Percentiles rank a stretch among this genome's conserved stretches.
Conservation (phyloP, 169 alveolate species). For the Cyclospora cayetanensis region DNA sequence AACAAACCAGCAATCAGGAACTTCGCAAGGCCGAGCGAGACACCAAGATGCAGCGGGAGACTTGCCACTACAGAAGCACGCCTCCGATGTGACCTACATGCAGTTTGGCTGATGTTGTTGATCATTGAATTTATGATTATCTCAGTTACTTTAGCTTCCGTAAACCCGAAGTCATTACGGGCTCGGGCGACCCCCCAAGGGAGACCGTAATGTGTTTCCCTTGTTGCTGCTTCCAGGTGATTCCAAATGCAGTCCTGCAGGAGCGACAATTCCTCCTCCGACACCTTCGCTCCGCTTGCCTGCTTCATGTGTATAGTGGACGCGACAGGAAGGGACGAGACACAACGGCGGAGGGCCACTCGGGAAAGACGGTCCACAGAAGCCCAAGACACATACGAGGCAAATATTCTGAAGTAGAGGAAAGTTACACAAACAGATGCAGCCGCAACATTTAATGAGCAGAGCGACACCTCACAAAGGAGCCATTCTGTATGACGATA, state of each 20-base stretch:
- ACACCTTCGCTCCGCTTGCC: not conserved
- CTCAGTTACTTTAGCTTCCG: not conserved
- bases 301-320: not conserved
- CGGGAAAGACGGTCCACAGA: not conserved
- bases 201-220: not conserved
- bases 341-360: not conserved
- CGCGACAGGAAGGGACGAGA: not conserved
- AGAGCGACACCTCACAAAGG: not conserved
- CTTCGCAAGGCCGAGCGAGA: not conserved
- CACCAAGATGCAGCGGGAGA: not conserved
- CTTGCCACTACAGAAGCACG: not conserved
- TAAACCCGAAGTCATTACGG: not conserved
- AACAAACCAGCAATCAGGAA: not conserved
- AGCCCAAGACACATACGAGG: not conserved
- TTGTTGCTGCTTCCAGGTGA: too few species aligned
- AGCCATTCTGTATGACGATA: not conserved
- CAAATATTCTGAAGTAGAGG: not conserved
- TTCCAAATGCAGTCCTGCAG: not conserved
- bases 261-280: not conserved
- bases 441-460: too few species aligned
- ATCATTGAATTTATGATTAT: not conserved
- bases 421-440: not conserved
- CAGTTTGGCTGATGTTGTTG: not conserved
- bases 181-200: not conserved
- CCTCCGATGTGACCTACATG: not conserved